Conservation (phyloP, 768 basidiomycete species). For the Psilocybe sp. region DNA sequence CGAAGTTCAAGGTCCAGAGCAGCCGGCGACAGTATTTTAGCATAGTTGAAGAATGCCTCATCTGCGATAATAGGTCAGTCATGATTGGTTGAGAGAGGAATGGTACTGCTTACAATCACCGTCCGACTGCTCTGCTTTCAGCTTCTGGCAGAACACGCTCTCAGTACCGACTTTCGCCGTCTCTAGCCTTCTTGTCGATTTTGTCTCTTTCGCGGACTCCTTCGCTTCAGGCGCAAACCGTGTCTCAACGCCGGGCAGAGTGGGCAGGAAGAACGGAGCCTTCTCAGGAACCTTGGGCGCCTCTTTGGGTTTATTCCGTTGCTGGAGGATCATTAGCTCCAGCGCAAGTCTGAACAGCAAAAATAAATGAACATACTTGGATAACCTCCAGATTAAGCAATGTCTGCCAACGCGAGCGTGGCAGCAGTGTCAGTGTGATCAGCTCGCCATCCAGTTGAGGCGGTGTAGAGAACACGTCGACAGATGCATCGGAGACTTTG, state of each 20-base stretch:
- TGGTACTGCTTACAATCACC: constrained; percentile 63
- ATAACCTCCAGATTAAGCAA: constrained; percentile 95
- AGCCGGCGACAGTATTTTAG: constrained; percentile 86
- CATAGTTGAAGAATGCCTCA: constrained; percentile 78
- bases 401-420: constrained; percentile 94
- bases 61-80: constrained; percentile 38
- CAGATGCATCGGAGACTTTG: constrained; percentile 53
- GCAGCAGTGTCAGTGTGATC: constrained; percentile 89
- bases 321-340: constrained; percentile 38
- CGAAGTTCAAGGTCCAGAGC: constrained; percentile 90
- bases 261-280: constrained; percentile 96
- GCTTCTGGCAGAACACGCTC: constrained; percentile 69
- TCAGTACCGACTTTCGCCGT: constrained; percentile 48
- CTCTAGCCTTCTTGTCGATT: constrained; percentile 50
- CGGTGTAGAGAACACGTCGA: constrained; percentile 80
- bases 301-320: constrained; percentile 96
- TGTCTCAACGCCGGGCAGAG: constrained; percentile 81
- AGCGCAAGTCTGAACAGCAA: neutral
- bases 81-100: neutral
- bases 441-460: constrained; percentile 86
- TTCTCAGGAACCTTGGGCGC: constrained; percentile 93
- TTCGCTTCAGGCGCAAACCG: constrained; percentile 63
- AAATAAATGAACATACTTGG: constrained; percentile 48
- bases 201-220: constrained; percentile 35
- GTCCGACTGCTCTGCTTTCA: constrained; percentile 51